Evolutionary conservation across 2,329 filamentous ascomycete genomes (phyloP).

Genomic region (Ophiostoma montium): DNA sequence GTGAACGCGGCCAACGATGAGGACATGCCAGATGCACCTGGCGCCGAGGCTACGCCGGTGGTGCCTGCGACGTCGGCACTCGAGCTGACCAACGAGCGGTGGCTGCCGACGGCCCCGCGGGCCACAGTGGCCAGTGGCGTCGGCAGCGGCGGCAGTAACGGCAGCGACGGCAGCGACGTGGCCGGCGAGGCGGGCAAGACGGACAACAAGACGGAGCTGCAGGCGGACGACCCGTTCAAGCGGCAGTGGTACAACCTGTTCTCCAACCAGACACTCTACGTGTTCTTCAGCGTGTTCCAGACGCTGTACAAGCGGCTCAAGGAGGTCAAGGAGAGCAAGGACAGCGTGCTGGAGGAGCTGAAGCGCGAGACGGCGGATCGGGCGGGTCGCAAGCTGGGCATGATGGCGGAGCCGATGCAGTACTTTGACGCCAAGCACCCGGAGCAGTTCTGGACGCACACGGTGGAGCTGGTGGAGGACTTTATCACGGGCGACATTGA

Average conservation of each 20-base stretch:
- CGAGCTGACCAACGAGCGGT: conserved; percentile 49
- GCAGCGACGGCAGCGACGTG: no score
- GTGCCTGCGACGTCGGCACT: conserved; percentile 33
- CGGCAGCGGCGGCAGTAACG: no score
- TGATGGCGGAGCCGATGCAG: conserved; percentile 64
- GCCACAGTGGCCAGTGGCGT: conserved; percentile 41
- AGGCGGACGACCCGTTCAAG: conserved; percentile 65
- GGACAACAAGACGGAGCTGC: conserved; percentile 50
- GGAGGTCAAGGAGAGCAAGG: conserved; percentile 68
- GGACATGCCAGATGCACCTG: conserved; percentile 49
- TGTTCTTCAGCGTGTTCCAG: conserved; percentile 89
- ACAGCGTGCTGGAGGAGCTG: conserved; percentile 59
- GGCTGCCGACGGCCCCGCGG: conserved; percentile 48
- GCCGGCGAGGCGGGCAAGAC: conserved; percentile 35
- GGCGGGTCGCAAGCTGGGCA: conserved; percentile 68
- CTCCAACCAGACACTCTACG: conserved; percentile 79
- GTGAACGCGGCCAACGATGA: conserved; percentile 64
- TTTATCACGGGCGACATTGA: conserved; percentile 74
- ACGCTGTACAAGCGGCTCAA: conserved; percentile 75
- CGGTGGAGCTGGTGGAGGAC: conserved; percentile 74
- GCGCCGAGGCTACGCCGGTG: conserved; percentile 18
- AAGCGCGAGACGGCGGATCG: conserved; percentile 59
- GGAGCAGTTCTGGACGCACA: conserved; percentile 71
- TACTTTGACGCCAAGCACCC: conserved; percentile 57
- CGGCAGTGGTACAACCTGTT: conserved; percentile 81